Percentiles rank a stretch among this genome's conserved stretches.
phyloP scores from a whole-genome alignment of 805 yeast species.

The Barnettozyma pratensis region DNA sequence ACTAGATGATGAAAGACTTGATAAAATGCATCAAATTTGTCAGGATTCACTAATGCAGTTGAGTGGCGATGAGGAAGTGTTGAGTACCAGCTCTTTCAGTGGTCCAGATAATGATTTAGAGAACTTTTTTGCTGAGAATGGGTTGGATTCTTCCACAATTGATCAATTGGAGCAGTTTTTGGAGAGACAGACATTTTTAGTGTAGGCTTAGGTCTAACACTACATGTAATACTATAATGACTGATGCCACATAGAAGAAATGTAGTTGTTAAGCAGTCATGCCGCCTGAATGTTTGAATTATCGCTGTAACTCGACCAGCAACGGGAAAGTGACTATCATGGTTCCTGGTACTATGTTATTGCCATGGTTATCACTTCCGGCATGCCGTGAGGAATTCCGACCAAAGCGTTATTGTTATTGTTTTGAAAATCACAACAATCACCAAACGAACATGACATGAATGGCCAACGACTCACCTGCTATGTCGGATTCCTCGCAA shows the following conservation, averaged over 20 bases:
- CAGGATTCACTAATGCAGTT: background rate
- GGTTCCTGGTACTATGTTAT: too few species aligned
- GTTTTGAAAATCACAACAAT: background rate
- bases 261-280: too few species aligned
- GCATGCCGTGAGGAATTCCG: too few species aligned
- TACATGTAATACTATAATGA: too few species aligned
- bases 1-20: background rate
- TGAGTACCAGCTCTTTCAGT: background rate
- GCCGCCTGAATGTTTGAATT: too few species aligned
- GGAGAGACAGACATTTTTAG: background rate
- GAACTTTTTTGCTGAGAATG: conserved; percentile 3
- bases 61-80: background rate
- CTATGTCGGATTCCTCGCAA: background rate
- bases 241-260: too few species aligned
- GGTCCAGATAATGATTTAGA: conserved; percentile 3
- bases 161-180: conserved; percentile 6
- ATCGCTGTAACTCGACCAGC: too few species aligned
- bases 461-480: too few species aligned
- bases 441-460: background rate
- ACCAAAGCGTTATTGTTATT: too few species aligned
- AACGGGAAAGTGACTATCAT: too few species aligned
- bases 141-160: conserved; percentile 4
- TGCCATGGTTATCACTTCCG: too few species aligned
- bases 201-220: background rate
- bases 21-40: background rate